Conservation (phyloP, 768 basidiomycete genomes). For the Naganishia kalamii region DNA sequence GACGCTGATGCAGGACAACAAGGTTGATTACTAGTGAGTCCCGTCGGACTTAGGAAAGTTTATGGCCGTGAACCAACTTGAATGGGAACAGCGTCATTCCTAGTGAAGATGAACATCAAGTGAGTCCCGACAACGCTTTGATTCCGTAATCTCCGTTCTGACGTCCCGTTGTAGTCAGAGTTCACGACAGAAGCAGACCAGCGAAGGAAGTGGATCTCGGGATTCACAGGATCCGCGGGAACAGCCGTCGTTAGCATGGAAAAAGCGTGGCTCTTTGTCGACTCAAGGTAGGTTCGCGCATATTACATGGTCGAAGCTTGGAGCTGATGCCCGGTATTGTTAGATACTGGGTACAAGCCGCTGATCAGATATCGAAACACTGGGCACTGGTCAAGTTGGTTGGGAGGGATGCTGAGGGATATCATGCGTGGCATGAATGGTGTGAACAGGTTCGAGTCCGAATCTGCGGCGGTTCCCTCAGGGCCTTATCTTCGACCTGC, state of each 20-base stretch:
- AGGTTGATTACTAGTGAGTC: conserved; percentile 44
- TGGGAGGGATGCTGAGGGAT: conserved; percentile 25
- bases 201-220: conserved; percentile 35
- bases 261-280: conserved; percentile 37
- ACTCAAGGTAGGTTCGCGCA: conserved; percentile 25
- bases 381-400: conserved; percentile 36
- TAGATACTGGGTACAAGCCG: conserved; percentile 44
- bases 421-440: conserved; percentile 33
- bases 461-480: too few relatives aligned
- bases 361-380: conserved; percentile 30
- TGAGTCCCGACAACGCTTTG: too few relatives aligned
- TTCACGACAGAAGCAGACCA: conserved; percentile 36
- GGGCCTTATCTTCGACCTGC: neutral
- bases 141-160: too few relatives aligned
- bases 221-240: conserved; percentile 42
- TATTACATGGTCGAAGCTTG: neutral
- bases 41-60: neutral
- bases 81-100: conserved; percentile 34
- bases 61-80: neutral
- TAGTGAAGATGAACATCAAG: conserved; percentile 43
- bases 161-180: conserved; percentile 38
- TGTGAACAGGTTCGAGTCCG: conserved; percentile 32
- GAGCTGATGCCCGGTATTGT: neutral
- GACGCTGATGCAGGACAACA: conserved; percentile 32
- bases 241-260: conserved; percentile 31